Percentiles rank a stretch among this genome's conserved stretches.
phyloP scores from a whole-genome alignment of 768 basidiomycete species.

The Pholiota conissans region DNA sequence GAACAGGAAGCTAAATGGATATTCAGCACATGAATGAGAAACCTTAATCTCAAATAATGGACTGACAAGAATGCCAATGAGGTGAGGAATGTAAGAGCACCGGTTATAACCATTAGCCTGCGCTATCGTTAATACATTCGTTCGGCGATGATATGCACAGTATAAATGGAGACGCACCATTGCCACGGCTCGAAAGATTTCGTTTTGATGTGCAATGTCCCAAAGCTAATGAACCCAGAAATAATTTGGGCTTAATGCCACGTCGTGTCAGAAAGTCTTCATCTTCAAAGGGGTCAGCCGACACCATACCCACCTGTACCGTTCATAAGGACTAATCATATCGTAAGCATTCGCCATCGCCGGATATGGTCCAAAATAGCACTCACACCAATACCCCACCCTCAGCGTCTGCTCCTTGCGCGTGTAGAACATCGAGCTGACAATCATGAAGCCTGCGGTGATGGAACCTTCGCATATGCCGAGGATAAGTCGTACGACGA shows the following conservation, averaged over 20 bases:
- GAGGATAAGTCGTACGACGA: slow-evolving; percentile 62
- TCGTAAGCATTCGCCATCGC: background rate
- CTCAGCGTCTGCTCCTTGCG: slow-evolving; percentile 66
- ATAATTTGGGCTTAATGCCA: slow-evolving; percentile 64
- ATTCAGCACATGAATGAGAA: background rate
- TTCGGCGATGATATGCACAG: background rate
- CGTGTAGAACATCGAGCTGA: slow-evolving; percentile 79
- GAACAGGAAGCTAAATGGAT: slow-evolving; percentile 54
- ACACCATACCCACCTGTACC: slow-evolving; percentile 50
- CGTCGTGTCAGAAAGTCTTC: background rate
- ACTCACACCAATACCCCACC: slow-evolving; percentile 78
- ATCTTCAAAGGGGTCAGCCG: background rate
- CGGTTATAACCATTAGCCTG: slow-evolving; percentile 74
- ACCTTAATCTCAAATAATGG: background rate
- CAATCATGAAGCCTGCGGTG: slow-evolving; percentile 77
- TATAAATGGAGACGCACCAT: slow-evolving; percentile 40
- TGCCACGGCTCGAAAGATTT: slow-evolving; percentile 67
- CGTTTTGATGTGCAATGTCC: slow-evolving; percentile 60
- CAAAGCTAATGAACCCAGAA: slow-evolving; percentile 68
- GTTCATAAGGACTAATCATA: slow-evolving; percentile 61
- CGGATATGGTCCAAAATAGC: background rate
- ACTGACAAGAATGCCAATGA: slow-evolving; percentile 57
- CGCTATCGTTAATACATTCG: background rate
- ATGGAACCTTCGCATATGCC: slow-evolving; percentile 74
- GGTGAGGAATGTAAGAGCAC: slow-evolving; percentile 52